Evolutionary conservation across 163 green algal species (phyloP).

Genomic region (Prototheca cutis): DNA sequence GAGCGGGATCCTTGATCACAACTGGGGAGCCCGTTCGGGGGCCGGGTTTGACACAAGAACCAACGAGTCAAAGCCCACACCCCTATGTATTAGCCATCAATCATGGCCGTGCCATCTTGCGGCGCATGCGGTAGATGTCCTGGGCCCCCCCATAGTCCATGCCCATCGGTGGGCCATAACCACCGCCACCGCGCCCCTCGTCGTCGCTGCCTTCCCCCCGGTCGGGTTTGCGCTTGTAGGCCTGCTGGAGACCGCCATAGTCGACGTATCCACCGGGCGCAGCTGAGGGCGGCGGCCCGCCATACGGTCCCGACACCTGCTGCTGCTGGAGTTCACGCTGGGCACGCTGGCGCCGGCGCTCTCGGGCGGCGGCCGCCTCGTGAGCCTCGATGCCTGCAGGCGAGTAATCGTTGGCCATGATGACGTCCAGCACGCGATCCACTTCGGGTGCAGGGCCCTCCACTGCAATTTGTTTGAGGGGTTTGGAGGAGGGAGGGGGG

Average conservation of each 20-base stretch:
- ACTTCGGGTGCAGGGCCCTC: constrained; percentile 37
- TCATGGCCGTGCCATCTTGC: constrained; percentile 3
- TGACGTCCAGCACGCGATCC: constrained; percentile 36
- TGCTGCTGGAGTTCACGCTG: constrained; percentile 1
- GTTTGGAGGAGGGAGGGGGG: no score
- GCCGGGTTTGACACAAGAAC: background rate
- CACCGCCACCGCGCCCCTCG: constrained; percentile 7
- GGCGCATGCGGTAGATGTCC: constrained; percentile 19
- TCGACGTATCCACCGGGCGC: no score
- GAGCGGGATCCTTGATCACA: no score
- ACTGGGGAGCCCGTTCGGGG: no score
- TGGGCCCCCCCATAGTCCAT: constrained; percentile 2
- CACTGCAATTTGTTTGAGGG: no score
- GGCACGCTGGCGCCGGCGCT: constrained; percentile 15
- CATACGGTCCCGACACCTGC: background rate
- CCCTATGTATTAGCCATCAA: background rate
- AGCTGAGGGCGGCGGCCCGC: background rate
- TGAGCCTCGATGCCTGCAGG: constrained; percentile 22
- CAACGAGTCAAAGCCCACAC: background rate
- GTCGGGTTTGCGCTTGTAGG: constrained; percentile 21
- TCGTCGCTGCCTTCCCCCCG: constrained; percentile 16
- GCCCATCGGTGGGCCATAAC: no score
- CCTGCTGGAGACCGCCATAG: no score
- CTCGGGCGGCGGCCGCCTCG: constrained; percentile 11
- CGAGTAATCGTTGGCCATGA: constrained; percentile 34